These are phyloP conservation scores for Strobilomyces dryophilus DNA, from an alignment of 768 basidiomycete genomes.

Conservation along the genomic window DNA sequence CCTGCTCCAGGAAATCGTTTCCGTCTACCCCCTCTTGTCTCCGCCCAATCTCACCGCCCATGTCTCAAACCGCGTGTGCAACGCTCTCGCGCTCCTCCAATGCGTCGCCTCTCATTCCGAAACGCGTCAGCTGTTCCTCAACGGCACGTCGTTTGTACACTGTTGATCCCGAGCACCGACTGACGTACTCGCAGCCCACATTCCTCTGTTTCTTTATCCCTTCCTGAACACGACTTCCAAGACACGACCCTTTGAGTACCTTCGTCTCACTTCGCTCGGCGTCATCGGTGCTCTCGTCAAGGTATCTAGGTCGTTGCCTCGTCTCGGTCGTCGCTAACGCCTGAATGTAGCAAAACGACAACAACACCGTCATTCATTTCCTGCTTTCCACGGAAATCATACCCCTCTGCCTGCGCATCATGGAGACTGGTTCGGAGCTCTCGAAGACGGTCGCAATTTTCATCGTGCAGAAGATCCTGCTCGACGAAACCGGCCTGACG, in stretches of 20 bases:
- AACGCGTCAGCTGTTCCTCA: conserved; percentile 91
- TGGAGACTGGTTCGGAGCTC: conserved; percentile 99
- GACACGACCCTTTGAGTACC: conserved; percentile 99
- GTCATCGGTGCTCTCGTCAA: conserved; percentile 99
- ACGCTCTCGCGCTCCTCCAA: conserved; percentile 94
- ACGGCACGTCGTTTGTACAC: conserved; percentile 48
- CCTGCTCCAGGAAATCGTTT: conserved; percentile 94
- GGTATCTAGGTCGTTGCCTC: conserved; percentile 40
- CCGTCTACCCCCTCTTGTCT: conserved; percentile 93
- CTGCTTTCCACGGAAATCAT: conserved; percentile 99
- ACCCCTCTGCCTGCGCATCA: conserved; percentile 96
- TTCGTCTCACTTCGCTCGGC: conserved; percentile 97
- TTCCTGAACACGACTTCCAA: conserved; percentile 99
- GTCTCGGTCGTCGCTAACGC: conserved; percentile 8
- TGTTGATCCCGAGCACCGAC: background rate
- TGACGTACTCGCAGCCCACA: conserved; percentile 66
- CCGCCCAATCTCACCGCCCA: conserved; percentile 96
- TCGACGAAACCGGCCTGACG: conserved; percentile 95
- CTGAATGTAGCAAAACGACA: conserved; percentile 89
- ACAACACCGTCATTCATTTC: conserved; percentile 98
- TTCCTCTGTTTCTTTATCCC: conserved; percentile 92
- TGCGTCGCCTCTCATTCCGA: conserved; percentile 98
- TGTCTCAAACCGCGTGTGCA: conserved; percentile 98
- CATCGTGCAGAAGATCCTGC: conserved; percentile 96
- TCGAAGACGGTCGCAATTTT: conserved; percentile 99